These are phyloP conservation scores for Pulveroboletus ravenelii DNA, from an alignment of 768 basidiomycete genomes.

Conservation along the genomic window DNA sequence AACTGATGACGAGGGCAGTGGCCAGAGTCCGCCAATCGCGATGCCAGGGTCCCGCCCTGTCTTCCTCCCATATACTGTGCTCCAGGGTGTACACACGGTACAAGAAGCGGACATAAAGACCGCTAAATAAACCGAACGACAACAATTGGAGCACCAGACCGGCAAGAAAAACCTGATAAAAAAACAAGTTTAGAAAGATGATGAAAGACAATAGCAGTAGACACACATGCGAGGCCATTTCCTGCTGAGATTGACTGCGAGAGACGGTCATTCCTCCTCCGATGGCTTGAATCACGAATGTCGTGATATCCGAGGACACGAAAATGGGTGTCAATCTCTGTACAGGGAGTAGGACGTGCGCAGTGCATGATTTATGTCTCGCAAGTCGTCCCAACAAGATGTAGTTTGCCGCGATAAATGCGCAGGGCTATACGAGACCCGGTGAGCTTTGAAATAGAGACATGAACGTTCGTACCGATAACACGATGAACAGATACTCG, in stretches of 20 bases:
- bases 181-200: conserved; percentile 35
- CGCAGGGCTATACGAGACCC: conserved; percentile 49
- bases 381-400: conserved; percentile 61
- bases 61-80: conserved; percentile 34
- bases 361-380: conserved; percentile 40
- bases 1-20: conserved; percentile 47
- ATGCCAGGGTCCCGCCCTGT: conserved; percentile 41
- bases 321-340: conserved; percentile 52
- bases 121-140: conserved; percentile 48
- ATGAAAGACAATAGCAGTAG: background rate
- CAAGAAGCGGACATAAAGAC: conserved; percentile 45
- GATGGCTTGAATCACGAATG: conserved; percentile 60
- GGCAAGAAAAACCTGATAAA: conserved; percentile 49
- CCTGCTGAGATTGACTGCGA: conserved; percentile 8
- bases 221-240: conserved; percentile 36
- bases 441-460: conserved; percentile 9
- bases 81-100: conserved; percentile 40
- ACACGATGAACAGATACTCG: conserved; percentile 56
- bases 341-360: conserved; percentile 47
- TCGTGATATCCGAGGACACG: conserved; percentile 57
- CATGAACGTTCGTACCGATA: conserved; percentile 36
- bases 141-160: conserved; percentile 53
- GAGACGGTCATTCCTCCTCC: conserved; percentile 6
- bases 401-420: conserved; percentile 68
- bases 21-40: conserved; percentile 58